phyloP scores from a whole-genome alignment of 345 rosid species.

The Mercurialis annua region DNA sequence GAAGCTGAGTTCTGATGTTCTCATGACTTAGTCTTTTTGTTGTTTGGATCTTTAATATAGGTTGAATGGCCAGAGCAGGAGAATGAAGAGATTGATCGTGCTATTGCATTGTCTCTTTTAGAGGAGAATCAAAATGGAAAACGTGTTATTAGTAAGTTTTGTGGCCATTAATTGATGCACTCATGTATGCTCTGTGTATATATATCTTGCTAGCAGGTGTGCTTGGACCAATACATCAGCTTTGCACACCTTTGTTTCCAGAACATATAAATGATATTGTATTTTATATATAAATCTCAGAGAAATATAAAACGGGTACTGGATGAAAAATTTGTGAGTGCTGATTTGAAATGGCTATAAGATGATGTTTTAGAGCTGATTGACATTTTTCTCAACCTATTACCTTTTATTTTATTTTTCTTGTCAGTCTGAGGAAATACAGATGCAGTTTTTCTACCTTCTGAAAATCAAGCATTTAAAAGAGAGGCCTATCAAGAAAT shows the following conservation, averaged over 20 bases:
- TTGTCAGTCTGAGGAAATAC: not conserved
- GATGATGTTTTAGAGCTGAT: constrained; percentile 13
- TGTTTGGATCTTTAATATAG: constrained; percentile 33
- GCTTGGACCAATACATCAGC: not conserved
- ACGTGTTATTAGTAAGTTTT: constrained; percentile 47
- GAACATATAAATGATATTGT: not conserved
- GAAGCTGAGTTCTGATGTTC: not conserved
- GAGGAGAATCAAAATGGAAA: constrained; percentile 54
- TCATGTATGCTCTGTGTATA: not conserved
- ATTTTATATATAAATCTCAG: not conserved
- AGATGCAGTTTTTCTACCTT: too few relatives aligned
- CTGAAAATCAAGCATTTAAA: not conserved
- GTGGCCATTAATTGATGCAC: constrained; percentile 17
- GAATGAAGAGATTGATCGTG: constrained; percentile 76
- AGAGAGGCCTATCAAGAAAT: not conserved
- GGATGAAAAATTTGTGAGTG: constrained; percentile 24
- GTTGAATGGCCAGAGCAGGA: constrained; percentile 51
- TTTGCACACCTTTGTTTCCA: constrained; percentile 1
- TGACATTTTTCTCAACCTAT: not conserved
- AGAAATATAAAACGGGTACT: not conserved
- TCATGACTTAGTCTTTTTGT: constrained; percentile 10
- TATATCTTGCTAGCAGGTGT: constrained; percentile 1
- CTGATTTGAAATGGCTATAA: constrained; percentile 38
- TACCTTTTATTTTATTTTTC: not conserved
- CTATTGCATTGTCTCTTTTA: constrained; percentile 74